These are phyloP conservation scores for Fragaria ananassa DNA, from an alignment of 306 rosid genomes.

Conservation along the genomic window DNA sequence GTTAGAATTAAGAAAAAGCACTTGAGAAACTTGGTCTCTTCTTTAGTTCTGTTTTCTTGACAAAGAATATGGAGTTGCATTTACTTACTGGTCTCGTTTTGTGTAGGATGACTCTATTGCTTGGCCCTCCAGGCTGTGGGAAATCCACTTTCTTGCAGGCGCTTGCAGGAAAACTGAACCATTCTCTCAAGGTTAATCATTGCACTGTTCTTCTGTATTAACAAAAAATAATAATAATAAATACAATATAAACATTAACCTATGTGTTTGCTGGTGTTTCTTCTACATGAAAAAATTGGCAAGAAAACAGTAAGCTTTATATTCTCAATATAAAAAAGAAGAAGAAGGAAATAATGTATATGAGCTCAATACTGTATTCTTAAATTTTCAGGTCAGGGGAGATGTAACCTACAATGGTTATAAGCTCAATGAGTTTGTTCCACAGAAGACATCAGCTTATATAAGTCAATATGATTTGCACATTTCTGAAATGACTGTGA, in stretches of 20 bases:
- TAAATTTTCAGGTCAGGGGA: conserved; percentile 16
- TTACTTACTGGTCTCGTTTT: background rate
- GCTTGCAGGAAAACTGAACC: conserved; percentile 43
- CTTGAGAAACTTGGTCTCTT: background rate
- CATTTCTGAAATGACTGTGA: conserved; percentile 28
- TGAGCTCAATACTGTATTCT: background rate
- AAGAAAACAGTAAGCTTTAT: background rate
- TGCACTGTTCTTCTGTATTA: background rate
- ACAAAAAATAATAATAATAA: too few species aligned
- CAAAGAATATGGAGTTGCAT: background rate
- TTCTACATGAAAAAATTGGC: too few species aligned
- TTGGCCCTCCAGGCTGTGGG: conserved; percentile 58
- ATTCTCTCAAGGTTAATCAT: conserved; percentile 43
- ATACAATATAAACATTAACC: background rate
- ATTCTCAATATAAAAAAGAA: too few species aligned
- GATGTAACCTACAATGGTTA: conserved; percentile 29
- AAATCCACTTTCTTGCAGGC: conserved; percentile 47
- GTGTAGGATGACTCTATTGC: conserved; percentile 49
- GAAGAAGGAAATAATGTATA: background rate
- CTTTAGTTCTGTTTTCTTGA: background rate
- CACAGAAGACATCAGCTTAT: conserved; percentile 36
- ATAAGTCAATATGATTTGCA: conserved; percentile 35
- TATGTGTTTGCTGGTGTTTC: background rate
- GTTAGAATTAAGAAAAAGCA: conserved; percentile 7
- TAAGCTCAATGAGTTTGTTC: conserved; percentile 25